Conservation (phyloP, 495 filamentous ascomycete genomes). For the Staphylotrichum tortipilum region DNA sequence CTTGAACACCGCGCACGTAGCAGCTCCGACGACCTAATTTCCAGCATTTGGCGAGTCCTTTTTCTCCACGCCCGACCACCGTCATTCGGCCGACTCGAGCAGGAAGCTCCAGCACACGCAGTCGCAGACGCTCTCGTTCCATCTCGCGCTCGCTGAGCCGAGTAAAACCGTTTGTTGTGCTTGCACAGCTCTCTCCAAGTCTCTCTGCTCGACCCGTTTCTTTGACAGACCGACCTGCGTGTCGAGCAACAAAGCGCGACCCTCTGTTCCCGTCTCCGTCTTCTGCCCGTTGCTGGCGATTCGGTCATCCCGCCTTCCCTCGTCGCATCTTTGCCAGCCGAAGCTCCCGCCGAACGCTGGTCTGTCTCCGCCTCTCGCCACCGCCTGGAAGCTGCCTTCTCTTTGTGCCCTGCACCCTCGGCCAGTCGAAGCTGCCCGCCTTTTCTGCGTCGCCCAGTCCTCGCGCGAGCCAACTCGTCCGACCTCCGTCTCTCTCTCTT, state of each 20-base stretch:
- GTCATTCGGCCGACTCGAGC: background rate
- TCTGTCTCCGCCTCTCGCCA: constrained; percentile 6
- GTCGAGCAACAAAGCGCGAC: background rate
- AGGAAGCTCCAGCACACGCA: background rate
- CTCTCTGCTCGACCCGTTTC: too few species aligned
- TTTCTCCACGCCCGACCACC: background rate
- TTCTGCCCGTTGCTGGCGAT: too few species aligned
- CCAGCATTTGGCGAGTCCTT: background rate
- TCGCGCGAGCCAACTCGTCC: constrained; percentile 1
- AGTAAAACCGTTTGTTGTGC: too few species aligned
- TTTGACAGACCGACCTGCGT: background rate
- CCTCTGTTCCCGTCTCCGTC: background rate
- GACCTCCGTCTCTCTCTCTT: constrained; percentile 16
- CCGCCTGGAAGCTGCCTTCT: background rate
- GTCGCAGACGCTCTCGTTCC: too few species aligned
- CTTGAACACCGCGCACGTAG: background rate
- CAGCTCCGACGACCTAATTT: too few species aligned
- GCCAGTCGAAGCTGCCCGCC: constrained; percentile 1
- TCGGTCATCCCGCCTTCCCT: too few species aligned
- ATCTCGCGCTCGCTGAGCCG: too few species aligned
- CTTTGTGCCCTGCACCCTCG: background rate
- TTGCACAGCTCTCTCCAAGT: too few species aligned
- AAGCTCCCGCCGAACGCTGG: background rate
- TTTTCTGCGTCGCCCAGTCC: background rate
- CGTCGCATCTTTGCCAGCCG: too few species aligned